Conservation (phyloP, 306 rosid species). For the Pterocarpus macrocarpus region DNA sequence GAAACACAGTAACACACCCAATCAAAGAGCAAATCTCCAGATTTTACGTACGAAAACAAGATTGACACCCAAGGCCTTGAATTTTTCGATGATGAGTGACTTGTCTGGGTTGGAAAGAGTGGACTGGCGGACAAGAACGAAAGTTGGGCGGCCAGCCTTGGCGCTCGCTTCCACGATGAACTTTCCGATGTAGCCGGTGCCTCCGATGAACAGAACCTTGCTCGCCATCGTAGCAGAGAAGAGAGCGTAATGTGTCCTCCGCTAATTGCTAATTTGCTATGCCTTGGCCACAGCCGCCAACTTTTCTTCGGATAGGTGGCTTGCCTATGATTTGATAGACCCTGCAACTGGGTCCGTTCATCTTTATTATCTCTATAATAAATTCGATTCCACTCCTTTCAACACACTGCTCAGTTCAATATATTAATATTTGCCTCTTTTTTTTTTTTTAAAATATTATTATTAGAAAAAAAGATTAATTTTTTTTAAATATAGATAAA, state of each 20-base stretch:
- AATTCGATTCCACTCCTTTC: too few relatives aligned
- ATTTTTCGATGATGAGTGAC: slow-evolving; percentile 56
- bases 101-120: slow-evolving; percentile 63
- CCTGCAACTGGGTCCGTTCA: too few relatives aligned
- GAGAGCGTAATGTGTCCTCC: not conserved
- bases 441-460: too few relatives aligned
- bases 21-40: not conserved
- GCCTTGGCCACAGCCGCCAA: too few relatives aligned
- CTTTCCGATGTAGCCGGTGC: slow-evolving; percentile 79
- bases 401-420: too few relatives aligned
- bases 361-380: too few relatives aligned
- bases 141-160: slow-evolving; percentile 70
- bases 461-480: too few relatives aligned
- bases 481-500: too few relatives aligned
- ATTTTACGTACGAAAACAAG: slow-evolving; percentile 51
- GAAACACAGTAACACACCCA: not conserved
- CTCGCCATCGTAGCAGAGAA: not conserved
- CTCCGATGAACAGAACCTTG: slow-evolving; percentile 73
- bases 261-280: not conserved
- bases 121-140: slow-evolving; percentile 61
- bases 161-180: slow-evolving; percentile 73
- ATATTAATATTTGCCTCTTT: too few relatives aligned
- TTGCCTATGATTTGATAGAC: too few relatives aligned
- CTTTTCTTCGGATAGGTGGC: too few relatives aligned
- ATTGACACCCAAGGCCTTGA: slow-evolving; percentile 60